Evolutionary conservation across 176 grass and related monocot genomes (phyloP), one percentile per base, ranked within the genome.

Genomic region (Aegilops umbellulata): DNA sequence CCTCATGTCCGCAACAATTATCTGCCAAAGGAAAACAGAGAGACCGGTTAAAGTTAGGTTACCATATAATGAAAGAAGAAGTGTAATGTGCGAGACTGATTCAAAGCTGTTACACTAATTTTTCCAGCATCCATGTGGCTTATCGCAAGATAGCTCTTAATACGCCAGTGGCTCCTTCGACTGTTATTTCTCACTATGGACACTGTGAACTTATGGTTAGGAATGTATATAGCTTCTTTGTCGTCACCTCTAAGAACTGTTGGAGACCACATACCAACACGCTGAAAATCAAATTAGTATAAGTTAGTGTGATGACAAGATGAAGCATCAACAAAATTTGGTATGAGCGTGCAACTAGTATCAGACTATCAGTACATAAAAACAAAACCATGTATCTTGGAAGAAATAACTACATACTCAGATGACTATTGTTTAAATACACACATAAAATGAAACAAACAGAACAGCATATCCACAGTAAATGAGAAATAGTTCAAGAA

Each of bases 121-220:
- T 99, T 99, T 75, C 86, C 93, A 82, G 91, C 87, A 94, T 99
- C 97, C 83, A 99, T 93, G 82, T 99, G 97, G 65, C 94, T 99
- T 87, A 96, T 88, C 75, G 94, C 97, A 82, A 99, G 88, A 92
- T 95, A 91, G 24, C 90, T 96, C 89, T 96, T 99, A 89, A 99
- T 99, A 80, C 92, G 90, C 97, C 97, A 99, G 82, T 99, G 97
- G 67, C 86, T 94, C 82, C 93, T 99, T 74, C 91, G 94, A 51
- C 69, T 88, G 65, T 96, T 90, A 88, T 99, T 99, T 85, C 97
- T 94, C 74, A 95, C 80, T 82, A 98, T 90, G 91, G 82, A 93
- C 78, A 99, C 97, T 25, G 94, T 99, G 82, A 96, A 99, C 92
- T 99, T 99, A 81, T 99, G 97, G 63, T 99, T 96, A 39, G 97